phyloP scores from a whole-genome alignment of 2,329 filamentous ascomycete genomes.

The Aspergillus sp. region DNA sequence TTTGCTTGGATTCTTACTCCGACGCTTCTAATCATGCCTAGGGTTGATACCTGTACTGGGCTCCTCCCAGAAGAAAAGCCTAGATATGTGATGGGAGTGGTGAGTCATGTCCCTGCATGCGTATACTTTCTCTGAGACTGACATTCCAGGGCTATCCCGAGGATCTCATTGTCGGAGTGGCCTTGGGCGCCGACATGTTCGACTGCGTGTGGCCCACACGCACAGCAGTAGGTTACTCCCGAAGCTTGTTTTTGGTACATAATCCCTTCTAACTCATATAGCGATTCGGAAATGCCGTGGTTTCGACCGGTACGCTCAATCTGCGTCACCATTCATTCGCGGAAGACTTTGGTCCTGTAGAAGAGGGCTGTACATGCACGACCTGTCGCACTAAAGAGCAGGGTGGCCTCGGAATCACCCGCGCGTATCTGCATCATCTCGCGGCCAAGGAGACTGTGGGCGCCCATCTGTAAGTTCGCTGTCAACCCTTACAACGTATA shows the following conservation, averaged over 20 bases:
- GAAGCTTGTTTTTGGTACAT: not conserved
- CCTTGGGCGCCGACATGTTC: conserved; percentile 97
- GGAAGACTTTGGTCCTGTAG: conserved; percentile 77
- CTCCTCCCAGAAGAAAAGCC: conserved; percentile 87
- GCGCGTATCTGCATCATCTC: conserved; percentile 88
- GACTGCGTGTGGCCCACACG: conserved; percentile 98
- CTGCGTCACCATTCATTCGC: conserved; percentile 73
- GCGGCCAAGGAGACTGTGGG: conserved; percentile 92
- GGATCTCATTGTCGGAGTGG: conserved; percentile 88
- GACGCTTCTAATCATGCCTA: conserved; percentile 18
- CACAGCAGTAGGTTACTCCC: conserved; percentile 63
- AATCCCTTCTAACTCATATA: conserved; percentile 23
- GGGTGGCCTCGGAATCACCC: conserved; percentile 75
- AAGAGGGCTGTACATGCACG: conserved; percentile 75
- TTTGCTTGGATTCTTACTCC: not conserved
- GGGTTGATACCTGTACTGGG: conserved; percentile 76
- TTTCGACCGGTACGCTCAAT: conserved; percentile 76
- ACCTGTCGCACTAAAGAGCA: conserved; percentile 67
- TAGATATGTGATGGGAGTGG: conserved; percentile 98
- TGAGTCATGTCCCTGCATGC: conserved; percentile 30
- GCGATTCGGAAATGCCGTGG: conserved; percentile 92
- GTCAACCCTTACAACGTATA: not conserved
- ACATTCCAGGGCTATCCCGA: conserved; percentile 75
- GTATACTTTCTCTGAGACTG: conserved; percentile 17
- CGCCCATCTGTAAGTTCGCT: conserved; percentile 58